These are phyloP conservation scores for Leptographium radiaticola DNA, from an alignment of 2,329 filamentous ascomycete species.

Conservation along the genomic window DNA sequence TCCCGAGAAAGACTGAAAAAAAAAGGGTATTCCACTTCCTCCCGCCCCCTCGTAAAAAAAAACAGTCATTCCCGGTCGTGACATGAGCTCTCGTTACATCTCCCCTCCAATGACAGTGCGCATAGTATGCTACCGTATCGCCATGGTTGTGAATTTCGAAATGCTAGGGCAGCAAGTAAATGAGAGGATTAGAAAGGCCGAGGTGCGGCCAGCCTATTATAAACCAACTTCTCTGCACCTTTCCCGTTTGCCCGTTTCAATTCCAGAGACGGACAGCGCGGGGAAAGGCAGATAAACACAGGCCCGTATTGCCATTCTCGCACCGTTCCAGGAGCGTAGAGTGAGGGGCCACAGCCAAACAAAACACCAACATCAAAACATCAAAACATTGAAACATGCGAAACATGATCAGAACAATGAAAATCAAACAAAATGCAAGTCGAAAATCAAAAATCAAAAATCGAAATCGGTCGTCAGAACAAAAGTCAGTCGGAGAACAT, in stretches of 20 bases:
- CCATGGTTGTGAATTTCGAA: too few relatives aligned
- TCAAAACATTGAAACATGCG: too few relatives aligned
- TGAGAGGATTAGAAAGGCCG: too few relatives aligned
- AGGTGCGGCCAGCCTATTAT: not conserved
- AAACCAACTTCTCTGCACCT: not conserved
- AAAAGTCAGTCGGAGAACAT: slow-evolving; percentile 2
- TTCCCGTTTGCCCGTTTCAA: not conserved
- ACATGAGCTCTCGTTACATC: not conserved
- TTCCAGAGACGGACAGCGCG: not conserved
- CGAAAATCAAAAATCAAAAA: not conserved
- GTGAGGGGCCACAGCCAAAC: too few relatives aligned
- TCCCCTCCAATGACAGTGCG: not conserved
- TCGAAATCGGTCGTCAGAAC: not conserved
- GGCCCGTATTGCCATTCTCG: too few relatives aligned
- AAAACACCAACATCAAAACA: too few relatives aligned
- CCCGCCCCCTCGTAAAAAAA: not conserved
- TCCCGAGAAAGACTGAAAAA: not conserved
- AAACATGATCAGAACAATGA: too few relatives aligned
- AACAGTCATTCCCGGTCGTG: not conserved
- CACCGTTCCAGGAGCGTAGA: too few relatives aligned
- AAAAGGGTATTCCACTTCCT: not conserved
- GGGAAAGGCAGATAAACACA: too few relatives aligned
- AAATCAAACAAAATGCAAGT: not conserved
- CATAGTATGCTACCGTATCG: too few relatives aligned
- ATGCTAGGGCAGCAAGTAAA: too few relatives aligned